Evolutionary conservation across 805 yeast genomes (phyloP).

Genomic region (Kodamaea laetipori): DNA sequence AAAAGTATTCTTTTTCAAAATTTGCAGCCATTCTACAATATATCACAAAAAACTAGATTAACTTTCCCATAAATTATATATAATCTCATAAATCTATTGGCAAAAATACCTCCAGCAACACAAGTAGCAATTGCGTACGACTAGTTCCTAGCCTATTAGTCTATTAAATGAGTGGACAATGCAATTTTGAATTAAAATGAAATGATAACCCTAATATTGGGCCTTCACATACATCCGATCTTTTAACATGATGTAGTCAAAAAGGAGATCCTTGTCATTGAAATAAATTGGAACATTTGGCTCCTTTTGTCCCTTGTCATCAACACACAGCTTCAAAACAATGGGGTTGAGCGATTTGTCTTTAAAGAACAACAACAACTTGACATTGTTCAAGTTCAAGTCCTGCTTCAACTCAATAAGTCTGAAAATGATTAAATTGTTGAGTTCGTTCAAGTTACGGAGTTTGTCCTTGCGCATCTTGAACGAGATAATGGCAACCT

Average conservation of each 20-base stretch:
- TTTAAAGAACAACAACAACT: conserved; percentile 21
- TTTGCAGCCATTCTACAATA: conserved; percentile 3
- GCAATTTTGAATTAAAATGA: background rate
- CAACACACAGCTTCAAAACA: conserved; percentile 17
- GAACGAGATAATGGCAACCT: conserved; percentile 12
- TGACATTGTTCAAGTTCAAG: conserved; percentile 17
- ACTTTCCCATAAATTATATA: conserved; percentile 5
- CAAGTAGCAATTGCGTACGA: background rate
- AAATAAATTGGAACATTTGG: conserved; percentile 7
- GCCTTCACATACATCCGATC: conserved; percentile 26
- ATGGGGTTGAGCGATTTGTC: conserved; percentile 22
- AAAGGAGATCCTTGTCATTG: conserved; percentile 18
- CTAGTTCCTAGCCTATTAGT: background rate
- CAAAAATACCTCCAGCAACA: background rate
- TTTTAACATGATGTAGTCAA: conserved; percentile 27
- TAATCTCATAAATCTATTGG: conserved; percentile 6
- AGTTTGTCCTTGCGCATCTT: conserved; percentile 20
- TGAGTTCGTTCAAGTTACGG: conserved; percentile 20
- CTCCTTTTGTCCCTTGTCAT: conserved; percentile 7
- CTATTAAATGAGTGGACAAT: conserved; percentile 1
- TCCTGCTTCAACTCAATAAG: conserved; percentile 19
- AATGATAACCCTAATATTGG: background rate
- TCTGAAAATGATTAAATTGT: conserved; percentile 19
- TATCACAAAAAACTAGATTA: too few species aligned
- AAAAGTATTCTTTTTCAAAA: background rate